A percentile compares a stretch with the other conserved stretches of the same genome.
Conservation (phyloP, 108 stramenopile genomes). For the Cylindrotheca closterium region DNA sequence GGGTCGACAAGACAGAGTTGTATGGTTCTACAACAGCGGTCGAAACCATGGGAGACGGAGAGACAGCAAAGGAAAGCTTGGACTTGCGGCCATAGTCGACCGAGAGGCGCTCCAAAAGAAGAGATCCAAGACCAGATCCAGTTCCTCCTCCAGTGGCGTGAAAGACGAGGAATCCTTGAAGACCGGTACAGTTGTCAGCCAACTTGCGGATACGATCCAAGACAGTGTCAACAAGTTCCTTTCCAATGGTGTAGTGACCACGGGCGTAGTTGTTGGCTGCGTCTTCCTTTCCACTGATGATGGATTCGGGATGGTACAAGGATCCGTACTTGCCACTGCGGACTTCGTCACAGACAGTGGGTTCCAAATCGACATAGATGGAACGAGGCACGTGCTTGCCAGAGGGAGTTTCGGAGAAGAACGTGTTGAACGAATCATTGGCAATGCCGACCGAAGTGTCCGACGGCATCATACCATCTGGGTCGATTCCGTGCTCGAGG, state of each 20-base stretch:
- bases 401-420: conserved; percentile 96
- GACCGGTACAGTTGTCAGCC: conserved; percentile 98
- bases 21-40: conserved; percentile 97
- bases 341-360: conserved; percentile 96
- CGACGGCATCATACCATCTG: conserved; percentile 90
- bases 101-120: conserved; percentile 96
- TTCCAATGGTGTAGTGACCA: conserved; percentile 99
- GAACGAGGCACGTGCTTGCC: conserved; percentile 99
- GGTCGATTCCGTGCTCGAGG: conserved; percentile 97
- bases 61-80: conserved; percentile 97
- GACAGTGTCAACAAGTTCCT: conserved; percentile 97
- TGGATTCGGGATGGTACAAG: conserved; percentile 99
- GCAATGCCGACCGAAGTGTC: conserved; percentile 77
- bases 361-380: conserved; percentile 97
- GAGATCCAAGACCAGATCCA: conserved; percentile 98
- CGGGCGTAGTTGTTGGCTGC: conserved; percentile 99
- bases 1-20: conserved; percentile 96
- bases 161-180: conserved; percentile 99
- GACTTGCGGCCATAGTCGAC: conserved; percentile 99
- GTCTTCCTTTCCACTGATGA: conserved; percentile 99
- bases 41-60: conserved; percentile 92
- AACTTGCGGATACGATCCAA: conserved; percentile 98
- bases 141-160: conserved; percentile 99
- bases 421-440: conserved; percentile 95
- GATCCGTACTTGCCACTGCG: conserved; percentile 86